phyloP scores from a whole-genome alignment of 345 rosid genomes.

The Capsella bursapastoris region DNA sequence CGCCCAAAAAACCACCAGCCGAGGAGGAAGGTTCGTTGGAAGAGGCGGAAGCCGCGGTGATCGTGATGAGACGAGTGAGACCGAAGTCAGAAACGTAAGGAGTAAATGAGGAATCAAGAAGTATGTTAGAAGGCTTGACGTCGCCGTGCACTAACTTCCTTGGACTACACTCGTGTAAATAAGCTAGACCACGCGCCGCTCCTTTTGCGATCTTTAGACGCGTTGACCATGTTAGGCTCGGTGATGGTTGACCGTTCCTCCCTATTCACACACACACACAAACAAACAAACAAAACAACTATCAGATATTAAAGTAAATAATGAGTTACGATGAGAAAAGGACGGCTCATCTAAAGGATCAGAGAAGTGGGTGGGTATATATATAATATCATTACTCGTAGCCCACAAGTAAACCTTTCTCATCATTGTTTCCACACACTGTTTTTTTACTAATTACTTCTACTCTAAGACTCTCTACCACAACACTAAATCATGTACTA shows the following conservation, averaged over 20 bases:
- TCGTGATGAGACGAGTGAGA: conserved; percentile 72
- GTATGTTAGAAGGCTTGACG: conserved; percentile 89
- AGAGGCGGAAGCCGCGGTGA: conserved; percentile 60
- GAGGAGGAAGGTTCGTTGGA: conserved; percentile 35
- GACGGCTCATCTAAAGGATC: conserved; percentile 33
- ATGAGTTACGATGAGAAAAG: conserved; percentile 21
- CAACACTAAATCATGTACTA: not conserved
- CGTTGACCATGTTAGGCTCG: conserved; percentile 84
- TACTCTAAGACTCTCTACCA: conserved; percentile 2
- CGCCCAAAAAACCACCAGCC: conserved; percentile 77
- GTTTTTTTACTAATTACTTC: conserved; percentile 19
- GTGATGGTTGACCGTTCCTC: conserved; percentile 76
- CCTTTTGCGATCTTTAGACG: conserved; percentile 85
- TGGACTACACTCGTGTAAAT: conserved; percentile 98
- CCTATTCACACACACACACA: conserved; percentile 46
- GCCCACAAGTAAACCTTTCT: conserved; percentile 28
- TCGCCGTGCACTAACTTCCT: conserved; percentile 91
- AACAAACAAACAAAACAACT: not conserved
- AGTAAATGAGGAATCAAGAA: conserved; percentile 77
- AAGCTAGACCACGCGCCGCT: conserved; percentile 90
- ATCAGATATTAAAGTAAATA: not conserved
- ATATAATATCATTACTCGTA: conserved; percentile 31
- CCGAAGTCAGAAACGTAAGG: conserved; percentile 88
- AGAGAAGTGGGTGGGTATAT: conserved; percentile 21
- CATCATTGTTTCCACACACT: conserved; percentile 8